Conservation (phyloP, 805 yeast species). For the Yamadazyma paraphyllophila region DNA sequence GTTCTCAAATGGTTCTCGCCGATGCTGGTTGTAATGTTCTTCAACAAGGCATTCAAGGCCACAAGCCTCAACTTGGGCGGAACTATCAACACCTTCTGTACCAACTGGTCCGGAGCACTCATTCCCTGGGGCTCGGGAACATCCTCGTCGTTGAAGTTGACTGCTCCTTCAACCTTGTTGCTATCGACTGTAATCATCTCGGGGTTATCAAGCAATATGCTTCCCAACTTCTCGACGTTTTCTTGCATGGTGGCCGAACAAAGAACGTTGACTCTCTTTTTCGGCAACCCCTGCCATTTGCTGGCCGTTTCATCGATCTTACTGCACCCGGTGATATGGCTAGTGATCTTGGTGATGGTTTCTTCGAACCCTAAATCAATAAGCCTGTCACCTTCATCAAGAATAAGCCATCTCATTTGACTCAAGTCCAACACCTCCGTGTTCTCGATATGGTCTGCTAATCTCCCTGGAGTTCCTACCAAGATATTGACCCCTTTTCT, state of each 20-base stretch:
- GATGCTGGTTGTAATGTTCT: slow-evolving; percentile 31
- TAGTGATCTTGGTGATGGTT: slow-evolving; percentile 74
- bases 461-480: slow-evolving; percentile 97
- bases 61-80: slow-evolving; percentile 93
- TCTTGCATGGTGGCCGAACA: slow-evolving; percentile 94
- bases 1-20: slow-evolving; percentile 42
- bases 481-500: slow-evolving; percentile 93
- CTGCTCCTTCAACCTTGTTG: slow-evolving; percentile 18
- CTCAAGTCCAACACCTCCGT: slow-evolving; percentile 72
- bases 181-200: slow-evolving; percentile 56
- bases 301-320: slow-evolving; percentile 34
- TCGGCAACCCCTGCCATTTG: slow-evolving; percentile 60
- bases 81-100: slow-evolving; percentile 76
- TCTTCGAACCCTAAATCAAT: slow-evolving; percentile 97
- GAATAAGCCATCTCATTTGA: slow-evolving; percentile 77
- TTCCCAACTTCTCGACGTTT: slow-evolving; percentile 77
- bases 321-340: slow-evolving; percentile 49
- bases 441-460: slow-evolving; percentile 91
- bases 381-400: slow-evolving; percentile 96
- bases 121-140: neutral
- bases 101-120: slow-evolving; percentile 86
- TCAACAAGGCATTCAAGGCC: slow-evolving; percentile 66
- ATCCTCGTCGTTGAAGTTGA: slow-evolving; percentile 29
- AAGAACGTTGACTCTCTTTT: slow-evolving; percentile 67
- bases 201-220: slow-evolving; percentile 70